Evolutionary conservation across 345 rosid genomes (phyloP), one percentile per base, ranked within the genome.

Genomic region (Rhodomyrtus tomentosa): DNA sequence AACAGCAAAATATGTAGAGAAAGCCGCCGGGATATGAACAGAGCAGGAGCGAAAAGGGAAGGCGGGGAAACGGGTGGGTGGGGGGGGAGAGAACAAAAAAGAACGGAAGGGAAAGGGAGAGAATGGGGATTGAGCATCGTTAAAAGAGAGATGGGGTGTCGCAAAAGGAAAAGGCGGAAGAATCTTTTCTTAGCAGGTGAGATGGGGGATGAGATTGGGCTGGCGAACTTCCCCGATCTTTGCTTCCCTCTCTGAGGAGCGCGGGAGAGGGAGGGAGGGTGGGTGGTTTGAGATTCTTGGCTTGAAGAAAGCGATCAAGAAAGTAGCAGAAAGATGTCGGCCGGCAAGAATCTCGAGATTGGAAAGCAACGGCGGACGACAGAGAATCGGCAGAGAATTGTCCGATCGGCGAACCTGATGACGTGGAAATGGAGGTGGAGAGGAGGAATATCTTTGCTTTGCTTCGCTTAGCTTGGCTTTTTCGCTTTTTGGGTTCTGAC

Each of bases 331-430:
- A 59, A 83, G 49, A 83, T 68, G 76, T 68, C 76, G 50, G 27
- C 48, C 54, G 49, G 59, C 21, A 24, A 83, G 86, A 93, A 95
- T 92, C 93, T 92, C 90, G 48, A 21, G 76, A 12, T 20, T 42
- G 50, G 58, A 84, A 72, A 80, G 83, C 54, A 56, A 53, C 58
- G 80, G 85, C 25, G 86, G 83, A 85, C 87, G 89, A 87, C 87
- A 76, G 87, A 85, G 87, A 85, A 85, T 87, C 89, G 88, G 83
- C 87, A 91, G 93, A 89, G 95, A 95, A 93, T 94, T 96, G 76
- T 68, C 76, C 76, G 27, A 81, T 82, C 73, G 58, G 3, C 36
- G 83, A 81, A 45, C 14, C 29, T 10, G 5, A 54, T 81, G 86
- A 84, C 81, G 83, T 84, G 86, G 74, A 84, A 84, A 84, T 81